A percentile compares a stretch with the other conserved stretches of the same genome.
Evolutionary conservation across 2,329 filamentous ascomycete species (phyloP).

Genomic region (Hirsutella thompsonii): DNA sequence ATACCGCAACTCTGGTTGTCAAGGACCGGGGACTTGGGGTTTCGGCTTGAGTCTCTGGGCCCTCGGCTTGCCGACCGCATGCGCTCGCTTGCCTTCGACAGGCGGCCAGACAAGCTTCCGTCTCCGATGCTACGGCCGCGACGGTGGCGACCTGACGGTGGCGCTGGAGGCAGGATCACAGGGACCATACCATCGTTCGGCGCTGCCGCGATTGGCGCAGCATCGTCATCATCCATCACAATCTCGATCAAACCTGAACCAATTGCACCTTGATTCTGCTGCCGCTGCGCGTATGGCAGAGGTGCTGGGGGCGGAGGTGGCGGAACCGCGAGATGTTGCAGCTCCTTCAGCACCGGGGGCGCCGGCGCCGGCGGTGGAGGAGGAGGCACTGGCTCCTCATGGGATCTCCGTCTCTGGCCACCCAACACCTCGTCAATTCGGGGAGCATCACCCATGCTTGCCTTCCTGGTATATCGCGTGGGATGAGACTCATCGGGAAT

Average conservation of each 20-base stretch:
- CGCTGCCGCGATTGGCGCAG: conserved; percentile 14
- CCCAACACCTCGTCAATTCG: conserved; percentile 35
- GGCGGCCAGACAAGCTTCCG: conserved; percentile 36
- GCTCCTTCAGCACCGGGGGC: conserved; percentile 44
- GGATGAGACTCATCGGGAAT: conserved; percentile 26
- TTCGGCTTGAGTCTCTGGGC: conserved; percentile 24
- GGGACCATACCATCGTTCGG: conserved; percentile 30
- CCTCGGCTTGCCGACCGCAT: conserved; percentile 47
- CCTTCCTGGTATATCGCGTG: conserved; percentile 20
- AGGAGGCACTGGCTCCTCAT: conserved; percentile 36
- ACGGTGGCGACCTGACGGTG: conserved; percentile 32
- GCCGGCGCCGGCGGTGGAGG: conserved; percentile 33
- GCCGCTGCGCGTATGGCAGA: conserved; percentile 29
- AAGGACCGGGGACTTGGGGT: conserved; percentile 12
- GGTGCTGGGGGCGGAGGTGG: conserved; percentile 51
- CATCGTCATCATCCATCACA: conserved; percentile 49
- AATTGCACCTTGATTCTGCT: conserved; percentile 29
- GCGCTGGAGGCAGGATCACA: conserved; percentile 30
- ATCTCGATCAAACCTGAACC: conserved; percentile 50
- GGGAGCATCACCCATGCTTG: conserved; percentile 22
- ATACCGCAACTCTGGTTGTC: conserved; percentile 29
- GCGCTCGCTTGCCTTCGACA: conserved; percentile 45
- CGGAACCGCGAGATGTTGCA: conserved; percentile 47
- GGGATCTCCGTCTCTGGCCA: conserved; percentile 29
- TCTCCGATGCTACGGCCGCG: conserved; percentile 45